A percentile compares a stretch with the other conserved stretches of the same genome.
Evolutionary conservation across 202 grass and related monocot genomes (phyloP).

Genomic region (Zizania palustris): DNA sequence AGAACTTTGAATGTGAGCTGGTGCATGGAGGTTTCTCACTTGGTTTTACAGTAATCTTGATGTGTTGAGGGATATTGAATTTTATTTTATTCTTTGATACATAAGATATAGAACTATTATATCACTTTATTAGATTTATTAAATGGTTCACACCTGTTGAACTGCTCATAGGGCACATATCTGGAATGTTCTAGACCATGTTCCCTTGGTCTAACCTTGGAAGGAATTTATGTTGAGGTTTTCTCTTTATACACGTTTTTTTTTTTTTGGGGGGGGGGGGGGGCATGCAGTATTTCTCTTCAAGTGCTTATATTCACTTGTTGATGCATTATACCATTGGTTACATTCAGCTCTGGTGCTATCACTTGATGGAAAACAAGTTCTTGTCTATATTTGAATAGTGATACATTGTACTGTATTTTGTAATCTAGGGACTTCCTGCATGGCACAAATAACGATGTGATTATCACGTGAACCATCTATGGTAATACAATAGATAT

Average conservation of each 20-base stretch:
- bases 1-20: too few species aligned
- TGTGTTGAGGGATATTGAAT: too few species aligned
- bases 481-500: background rate
- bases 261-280: too few species aligned
- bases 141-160: background rate
- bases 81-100: too few species aligned
- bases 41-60: too few species aligned
- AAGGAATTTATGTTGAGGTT: background rate
- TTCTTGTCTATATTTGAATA: background rate
- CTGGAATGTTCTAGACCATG: background rate
- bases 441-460: background rate
- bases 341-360: background rate
- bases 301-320: background rate
- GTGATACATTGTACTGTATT: background rate
- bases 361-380: background rate
- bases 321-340: background rate
- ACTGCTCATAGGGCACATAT: background rate
- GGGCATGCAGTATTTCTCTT: background rate
- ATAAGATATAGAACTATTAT: too few species aligned
- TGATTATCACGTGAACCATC: background rate
- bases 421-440: background rate
- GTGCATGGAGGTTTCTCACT: too few species aligned
- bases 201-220: background rate
- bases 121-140: background rate
- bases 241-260: background rate